These are phyloP conservation scores for Corylus americana DNA, from an alignment of 306 rosid species.

Conservation along the genomic window DNA sequence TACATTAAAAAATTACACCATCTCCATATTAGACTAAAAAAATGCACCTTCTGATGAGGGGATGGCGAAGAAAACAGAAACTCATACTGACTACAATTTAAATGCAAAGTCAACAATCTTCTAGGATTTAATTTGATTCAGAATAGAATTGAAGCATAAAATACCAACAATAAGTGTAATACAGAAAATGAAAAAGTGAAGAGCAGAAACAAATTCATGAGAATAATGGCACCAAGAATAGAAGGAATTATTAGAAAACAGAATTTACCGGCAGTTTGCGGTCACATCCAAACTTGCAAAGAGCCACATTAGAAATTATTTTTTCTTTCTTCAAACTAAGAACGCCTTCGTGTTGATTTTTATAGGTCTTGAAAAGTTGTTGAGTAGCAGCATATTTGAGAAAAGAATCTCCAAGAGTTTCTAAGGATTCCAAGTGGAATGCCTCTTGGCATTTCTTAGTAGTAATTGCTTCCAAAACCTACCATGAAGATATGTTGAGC, in stretches of 20 bases:
- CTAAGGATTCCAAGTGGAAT: conserved; percentile 78
- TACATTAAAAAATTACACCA: background rate
- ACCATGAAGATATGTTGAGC: conserved; percentile 14
- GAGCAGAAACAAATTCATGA: conserved; percentile 7
- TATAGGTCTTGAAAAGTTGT: conserved; percentile 55
- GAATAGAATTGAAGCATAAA: background rate
- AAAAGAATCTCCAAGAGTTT: conserved; percentile 93
- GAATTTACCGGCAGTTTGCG: conserved; percentile 59
- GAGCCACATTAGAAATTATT: conserved; percentile 72
- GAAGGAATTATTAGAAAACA: background rate
- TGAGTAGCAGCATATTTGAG: conserved; percentile 74
- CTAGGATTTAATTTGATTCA: background rate
- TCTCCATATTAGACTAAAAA: background rate
- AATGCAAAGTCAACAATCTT: background rate
- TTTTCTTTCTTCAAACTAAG: conserved; percentile 61
- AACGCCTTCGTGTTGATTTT: conserved; percentile 71
- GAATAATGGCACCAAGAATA: background rate
- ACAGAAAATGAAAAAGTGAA: background rate
- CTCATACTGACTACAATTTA: background rate
- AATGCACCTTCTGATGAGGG: background rate
- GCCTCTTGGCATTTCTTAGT: conserved; percentile 69
- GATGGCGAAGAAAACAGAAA: background rate
- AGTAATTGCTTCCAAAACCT: conserved; percentile 93
- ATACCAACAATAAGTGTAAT: background rate
- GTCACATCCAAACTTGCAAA: conserved; percentile 59